Conservation (phyloP, 306 rosid species). For the Acacia melanoxylon region DNA sequence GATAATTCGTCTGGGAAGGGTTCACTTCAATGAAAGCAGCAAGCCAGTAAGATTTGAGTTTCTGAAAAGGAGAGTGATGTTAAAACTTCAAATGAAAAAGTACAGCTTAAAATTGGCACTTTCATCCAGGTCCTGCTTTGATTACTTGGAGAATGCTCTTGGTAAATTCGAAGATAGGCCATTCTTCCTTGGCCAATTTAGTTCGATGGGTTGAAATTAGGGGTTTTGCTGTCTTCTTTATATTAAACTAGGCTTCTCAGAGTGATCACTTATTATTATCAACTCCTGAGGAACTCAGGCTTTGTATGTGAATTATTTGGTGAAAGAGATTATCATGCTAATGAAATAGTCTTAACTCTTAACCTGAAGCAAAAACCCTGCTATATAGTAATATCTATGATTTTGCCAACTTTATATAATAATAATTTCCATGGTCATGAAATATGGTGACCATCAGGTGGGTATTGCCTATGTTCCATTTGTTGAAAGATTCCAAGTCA, state of each 20-base stretch:
- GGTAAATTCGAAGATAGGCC: conserved; percentile 58
- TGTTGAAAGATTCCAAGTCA: conserved; percentile 51
- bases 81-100: background rate
- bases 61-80: background rate
- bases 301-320: background rate
- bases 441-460: conserved; percentile 40
- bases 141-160: conserved; percentile 59
- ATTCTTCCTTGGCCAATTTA: conserved; percentile 57
- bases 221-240: background rate
- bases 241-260: background rate
- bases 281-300: background rate
- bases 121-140: conserved; percentile 47
- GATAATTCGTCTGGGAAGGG: conserved; percentile 31
- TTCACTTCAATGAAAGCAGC: conserved; percentile 43
- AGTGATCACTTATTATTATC: background rate
- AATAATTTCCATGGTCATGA: background rate
- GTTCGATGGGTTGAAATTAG: conserved; percentile 43
- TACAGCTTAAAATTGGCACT: background rate
- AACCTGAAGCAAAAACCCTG: background rate
- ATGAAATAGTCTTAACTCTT: background rate
- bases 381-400: background rate
- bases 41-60: conserved; percentile 39
- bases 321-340: background rate
- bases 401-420: background rate
- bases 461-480: conserved; percentile 61